Evolutionary conservation across 495 filamentous ascomycete genomes (phyloP).

Genomic region (Haplographium delicatum): DNA sequence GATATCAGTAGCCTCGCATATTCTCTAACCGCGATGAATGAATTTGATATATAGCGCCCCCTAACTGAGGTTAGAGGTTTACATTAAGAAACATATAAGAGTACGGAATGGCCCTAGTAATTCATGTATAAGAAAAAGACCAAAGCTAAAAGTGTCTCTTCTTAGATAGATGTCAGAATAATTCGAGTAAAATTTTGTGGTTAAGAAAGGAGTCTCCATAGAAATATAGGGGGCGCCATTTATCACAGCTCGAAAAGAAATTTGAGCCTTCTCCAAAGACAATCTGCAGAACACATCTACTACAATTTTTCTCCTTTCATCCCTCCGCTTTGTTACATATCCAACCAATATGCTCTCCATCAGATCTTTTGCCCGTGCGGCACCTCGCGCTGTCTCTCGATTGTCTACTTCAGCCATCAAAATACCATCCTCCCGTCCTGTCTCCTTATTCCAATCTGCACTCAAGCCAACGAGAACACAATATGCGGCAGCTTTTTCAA

Average conservation of each 20-base stretch:
- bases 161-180: too few relatives aligned
- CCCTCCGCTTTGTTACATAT: conserved; percentile 9
- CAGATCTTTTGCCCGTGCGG: conserved; percentile 62
- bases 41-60: too few relatives aligned
- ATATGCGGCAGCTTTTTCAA: conserved; percentile 68
- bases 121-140: too few relatives aligned
- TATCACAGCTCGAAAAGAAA: too few relatives aligned
- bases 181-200: not conserved
- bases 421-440: conserved; percentile 38
- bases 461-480: conserved; percentile 48
- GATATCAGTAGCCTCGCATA: too few relatives aligned
- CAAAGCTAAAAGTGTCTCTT: too few relatives aligned
- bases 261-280: too few relatives aligned
- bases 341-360: conserved; percentile 67
- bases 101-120: too few relatives aligned
- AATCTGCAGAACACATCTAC: conserved; percentile 1
- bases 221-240: too few relatives aligned
- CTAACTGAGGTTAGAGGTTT: too few relatives aligned
- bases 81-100: too few relatives aligned
- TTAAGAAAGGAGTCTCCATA: not conserved
- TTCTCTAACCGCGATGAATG: too few relatives aligned
- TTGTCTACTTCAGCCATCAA: conserved; percentile 47
- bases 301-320: not conserved
- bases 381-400: conserved; percentile 62
- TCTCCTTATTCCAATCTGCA: conserved; percentile 41